Evolutionary conservation across 768 basidiomycete genomes (phyloP).

Genomic region (Fistulinella prunicolor): DNA sequence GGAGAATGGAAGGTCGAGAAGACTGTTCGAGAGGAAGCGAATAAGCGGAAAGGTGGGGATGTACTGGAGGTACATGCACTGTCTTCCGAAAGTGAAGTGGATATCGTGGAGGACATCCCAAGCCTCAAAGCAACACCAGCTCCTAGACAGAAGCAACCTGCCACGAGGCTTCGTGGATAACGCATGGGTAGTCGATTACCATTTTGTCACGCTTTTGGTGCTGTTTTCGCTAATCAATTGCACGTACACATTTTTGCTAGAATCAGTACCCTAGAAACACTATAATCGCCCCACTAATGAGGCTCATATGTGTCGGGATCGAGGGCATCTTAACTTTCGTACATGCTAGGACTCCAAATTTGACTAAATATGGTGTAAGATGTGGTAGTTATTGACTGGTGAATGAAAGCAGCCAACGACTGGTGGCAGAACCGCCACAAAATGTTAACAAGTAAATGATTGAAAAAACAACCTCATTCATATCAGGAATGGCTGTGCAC

Average conservation of each 20-base stretch:
- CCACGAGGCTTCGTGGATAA: slow-evolving; percentile 30
- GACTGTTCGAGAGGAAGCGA: slow-evolving; percentile 35
- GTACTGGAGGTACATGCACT: slow-evolving; percentile 14
- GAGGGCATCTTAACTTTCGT: too few species aligned
- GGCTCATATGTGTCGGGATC: not conserved
- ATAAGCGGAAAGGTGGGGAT: slow-evolving; percentile 27
- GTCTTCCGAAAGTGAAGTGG: slow-evolving; percentile 40
- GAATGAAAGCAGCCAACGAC: not conserved
- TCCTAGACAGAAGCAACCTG: slow-evolving; percentile 14
- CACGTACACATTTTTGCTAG: slow-evolving; percentile 2
- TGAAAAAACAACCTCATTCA: not conserved
- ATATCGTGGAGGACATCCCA: slow-evolving; percentile 35
- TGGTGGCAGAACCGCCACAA: too few species aligned
- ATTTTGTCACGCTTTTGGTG: slow-evolving; percentile 7
- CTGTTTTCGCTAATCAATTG: slow-evolving; percentile 1
- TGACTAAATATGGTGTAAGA: too few species aligned
- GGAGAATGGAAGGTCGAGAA: slow-evolving; percentile 49
- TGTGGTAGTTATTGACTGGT: not conserved
- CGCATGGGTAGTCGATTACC: not conserved
- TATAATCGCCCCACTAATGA: slow-evolving; percentile 17
- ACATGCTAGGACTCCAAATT: too few species aligned
- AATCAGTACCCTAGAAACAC: slow-evolving; percentile 20
- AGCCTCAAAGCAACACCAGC: slow-evolving; percentile 7
- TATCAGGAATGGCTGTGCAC: not conserved
- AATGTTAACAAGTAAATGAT: too few species aligned